A percentile compares a stretch with the other conserved stretches of the same genome.
These are phyloP conservation scores for Dactylellina parvicollis DNA, from an alignment of 2,329 filamentous ascomycete species.

Conservation along the genomic window DNA sequence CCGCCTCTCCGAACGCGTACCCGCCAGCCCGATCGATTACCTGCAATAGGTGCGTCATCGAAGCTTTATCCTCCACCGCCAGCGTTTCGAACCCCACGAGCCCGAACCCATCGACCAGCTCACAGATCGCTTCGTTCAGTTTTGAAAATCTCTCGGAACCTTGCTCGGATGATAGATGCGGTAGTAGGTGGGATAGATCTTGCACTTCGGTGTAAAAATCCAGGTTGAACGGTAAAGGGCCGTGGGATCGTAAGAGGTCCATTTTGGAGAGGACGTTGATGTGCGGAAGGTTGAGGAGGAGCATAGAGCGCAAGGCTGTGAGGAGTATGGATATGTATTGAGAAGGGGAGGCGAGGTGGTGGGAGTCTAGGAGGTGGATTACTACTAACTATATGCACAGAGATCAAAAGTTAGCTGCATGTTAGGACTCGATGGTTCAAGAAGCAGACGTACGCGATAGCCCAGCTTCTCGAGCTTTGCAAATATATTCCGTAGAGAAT, in stretches of 20 bases:
- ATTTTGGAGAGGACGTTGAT: slow-evolving; percentile 98
- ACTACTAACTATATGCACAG: slow-evolving; percentile 77
- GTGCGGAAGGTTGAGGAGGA: slow-evolving; percentile 96
- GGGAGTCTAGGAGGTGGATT: slow-evolving; percentile 91
- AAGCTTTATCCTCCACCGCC: slow-evolving; percentile 94
- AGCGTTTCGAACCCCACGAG: slow-evolving; percentile 92
- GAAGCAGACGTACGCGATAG: slow-evolving; percentile 76
- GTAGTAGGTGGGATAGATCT: slow-evolving; percentile 84
- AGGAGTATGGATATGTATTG: slow-evolving; percentile 95
- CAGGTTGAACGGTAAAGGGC: slow-evolving; percentile 89
- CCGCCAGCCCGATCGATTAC: slow-evolving; percentile 92
- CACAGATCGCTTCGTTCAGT: slow-evolving; percentile 85
- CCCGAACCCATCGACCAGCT: slow-evolving; percentile 87
- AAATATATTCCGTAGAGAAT: slow-evolving; percentile 89
- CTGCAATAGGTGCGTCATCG: slow-evolving; percentile 90
- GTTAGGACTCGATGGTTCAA: slow-evolving; percentile 79
- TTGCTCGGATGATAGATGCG: slow-evolving; percentile 78
- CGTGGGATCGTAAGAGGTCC: slow-evolving; percentile 80
- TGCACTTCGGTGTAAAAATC: slow-evolving; percentile 98
- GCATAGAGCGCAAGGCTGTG: slow-evolving; percentile 92
- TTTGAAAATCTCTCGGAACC: slow-evolving; percentile 80
- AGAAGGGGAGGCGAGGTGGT: slow-evolving; percentile 90
- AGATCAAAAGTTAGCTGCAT: slow-evolving; percentile 67
- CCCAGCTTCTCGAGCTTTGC: slow-evolving; percentile 87
- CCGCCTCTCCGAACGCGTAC: slow-evolving; percentile 88